Percentiles rank a stretch among this genome's conserved stretches.
Conservation (phyloP, 768 basidiomycete genomes). For the Sporobolomyces pararoseus region DNA sequence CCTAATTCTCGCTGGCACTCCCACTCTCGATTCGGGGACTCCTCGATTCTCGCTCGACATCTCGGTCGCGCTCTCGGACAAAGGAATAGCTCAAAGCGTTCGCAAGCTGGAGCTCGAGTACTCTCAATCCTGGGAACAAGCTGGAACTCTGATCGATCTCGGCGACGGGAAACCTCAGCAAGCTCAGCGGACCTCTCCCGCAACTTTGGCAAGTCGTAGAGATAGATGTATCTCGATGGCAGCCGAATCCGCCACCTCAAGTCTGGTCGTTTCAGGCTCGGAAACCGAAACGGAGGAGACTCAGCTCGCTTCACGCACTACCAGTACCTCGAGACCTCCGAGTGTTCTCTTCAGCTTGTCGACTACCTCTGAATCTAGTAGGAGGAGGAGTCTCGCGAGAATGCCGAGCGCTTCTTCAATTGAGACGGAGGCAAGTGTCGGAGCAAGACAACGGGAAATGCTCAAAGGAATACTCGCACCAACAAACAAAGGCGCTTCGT, state of each 20-base stretch:
- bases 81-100: slow-evolving; percentile 6
- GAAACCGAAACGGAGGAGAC: slow-evolving; percentile 26
- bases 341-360: neutral
- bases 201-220: slow-evolving; percentile 18
- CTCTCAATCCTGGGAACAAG: slow-evolving; percentile 43
- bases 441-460: slow-evolving; percentile 38
- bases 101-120: slow-evolving; percentile 37
- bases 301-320: too few species aligned
- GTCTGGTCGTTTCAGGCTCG: neutral
- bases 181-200: slow-evolving; percentile 7
- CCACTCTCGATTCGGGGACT: neutral
- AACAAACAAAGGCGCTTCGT: slow-evolving; percentile 25
- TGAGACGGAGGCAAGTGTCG: slow-evolving; percentile 31
- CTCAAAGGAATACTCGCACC: slow-evolving; percentile 31
- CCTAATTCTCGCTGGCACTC: slow-evolving; percentile 7
- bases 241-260: neutral
- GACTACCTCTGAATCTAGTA: neutral
- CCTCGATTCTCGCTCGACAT: neutral
- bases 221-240: slow-evolving; percentile 37
- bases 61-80: neutral
- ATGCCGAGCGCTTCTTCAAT: slow-evolving; percentile 22
- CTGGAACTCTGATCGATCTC: slow-evolving; percentile 42
- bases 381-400: neutral
- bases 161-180: slow-evolving; percentile 32
- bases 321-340: neutral